These are phyloP conservation scores for Chlorencoelia australis DNA, from an alignment of 2,329 filamentous ascomycete species.

Conservation along the genomic window DNA sequence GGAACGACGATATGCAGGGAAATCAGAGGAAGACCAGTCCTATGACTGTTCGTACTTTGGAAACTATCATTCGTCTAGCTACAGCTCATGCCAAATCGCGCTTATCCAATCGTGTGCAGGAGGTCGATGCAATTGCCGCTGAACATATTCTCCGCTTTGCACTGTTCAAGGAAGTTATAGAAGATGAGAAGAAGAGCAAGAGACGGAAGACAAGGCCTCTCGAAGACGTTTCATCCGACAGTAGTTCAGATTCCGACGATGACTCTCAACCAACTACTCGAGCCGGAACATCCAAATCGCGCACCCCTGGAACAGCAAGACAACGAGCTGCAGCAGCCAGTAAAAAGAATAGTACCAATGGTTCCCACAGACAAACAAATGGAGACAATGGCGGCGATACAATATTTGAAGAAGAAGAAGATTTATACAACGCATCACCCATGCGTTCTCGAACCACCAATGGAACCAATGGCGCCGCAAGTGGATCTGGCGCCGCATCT, in stretches of 20 bases:
- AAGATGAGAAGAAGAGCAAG: constrained; percentile 71
- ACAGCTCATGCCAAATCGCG: constrained; percentile 93
- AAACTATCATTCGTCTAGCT: constrained; percentile 95
- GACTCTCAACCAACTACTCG: constrained; percentile 19
- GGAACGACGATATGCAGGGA: constrained; percentile 92
- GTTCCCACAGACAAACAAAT: constrained; percentile 27
- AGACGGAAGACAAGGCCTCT: constrained; percentile 59
- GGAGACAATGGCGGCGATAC: constrained; percentile 40
- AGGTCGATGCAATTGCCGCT: constrained; percentile 77
- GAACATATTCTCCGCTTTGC: constrained; percentile 89
- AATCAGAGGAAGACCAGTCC: constrained; percentile 90
- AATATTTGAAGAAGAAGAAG: constrained; percentile 32
- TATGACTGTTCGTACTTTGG: constrained; percentile 91
- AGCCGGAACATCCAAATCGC: constrained; percentile 25
- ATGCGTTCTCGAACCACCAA: constrained; percentile 14
- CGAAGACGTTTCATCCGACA: constrained; percentile 47
- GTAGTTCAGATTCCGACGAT: constrained; percentile 45
- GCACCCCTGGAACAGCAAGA: constrained; percentile 26
- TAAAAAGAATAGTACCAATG: constrained; percentile 24
- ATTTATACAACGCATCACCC: constrained; percentile 27
- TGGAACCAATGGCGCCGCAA: not conserved
- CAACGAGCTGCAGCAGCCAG: constrained; percentile 17
- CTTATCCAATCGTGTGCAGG: constrained; percentile 78
- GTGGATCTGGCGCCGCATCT: constrained; percentile 10
- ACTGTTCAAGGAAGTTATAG: constrained; percentile 89